Percentiles rank a stretch among this genome's conserved stretches.
phyloP scores from a whole-genome alignment of 2,329 filamentous ascomycete genomes.

The Trichoderma aggressivum region DNA sequence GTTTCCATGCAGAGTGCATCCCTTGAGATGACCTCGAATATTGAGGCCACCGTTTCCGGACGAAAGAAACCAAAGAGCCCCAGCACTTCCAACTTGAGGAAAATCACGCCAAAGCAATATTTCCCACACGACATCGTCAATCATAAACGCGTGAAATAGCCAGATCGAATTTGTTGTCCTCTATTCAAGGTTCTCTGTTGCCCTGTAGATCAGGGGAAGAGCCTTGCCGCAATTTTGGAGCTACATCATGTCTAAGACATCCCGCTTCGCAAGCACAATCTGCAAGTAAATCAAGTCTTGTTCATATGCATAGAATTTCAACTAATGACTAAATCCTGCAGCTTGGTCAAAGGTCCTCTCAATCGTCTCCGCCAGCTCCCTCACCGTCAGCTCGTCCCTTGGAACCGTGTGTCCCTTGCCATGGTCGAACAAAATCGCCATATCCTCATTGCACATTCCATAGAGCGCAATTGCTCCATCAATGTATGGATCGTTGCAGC shows the following conservation, averaged over 20 bases:
- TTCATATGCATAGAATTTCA: neutral
- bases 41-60: neutral
- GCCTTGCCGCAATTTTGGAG: neutral
- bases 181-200: neutral
- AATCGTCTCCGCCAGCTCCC: conserved; percentile 37
- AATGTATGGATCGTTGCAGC: conserved; percentile 57
- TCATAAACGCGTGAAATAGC: neutral
- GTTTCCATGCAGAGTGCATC: neutral
- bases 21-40: neutral
- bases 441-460: conserved; percentile 59
- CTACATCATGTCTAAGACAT: neutral
- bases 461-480: conserved; percentile 59
- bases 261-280: neutral
- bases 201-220: neutral
- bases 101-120: neutral
- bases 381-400: conserved; percentile 47
- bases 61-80: neutral
- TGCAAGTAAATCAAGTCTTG: no score
- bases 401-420: conserved; percentile 63
- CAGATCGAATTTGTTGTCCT: neutral
- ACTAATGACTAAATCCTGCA: neutral
- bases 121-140: neutral
- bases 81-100: neutral
- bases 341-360: neutral
- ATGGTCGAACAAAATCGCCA: conserved; percentile 60